Evolutionary conservation across 345 rosid species (phyloP), one percentile per base, ranked within the genome.

Genomic region (Eutrema yunnanense): DNA sequence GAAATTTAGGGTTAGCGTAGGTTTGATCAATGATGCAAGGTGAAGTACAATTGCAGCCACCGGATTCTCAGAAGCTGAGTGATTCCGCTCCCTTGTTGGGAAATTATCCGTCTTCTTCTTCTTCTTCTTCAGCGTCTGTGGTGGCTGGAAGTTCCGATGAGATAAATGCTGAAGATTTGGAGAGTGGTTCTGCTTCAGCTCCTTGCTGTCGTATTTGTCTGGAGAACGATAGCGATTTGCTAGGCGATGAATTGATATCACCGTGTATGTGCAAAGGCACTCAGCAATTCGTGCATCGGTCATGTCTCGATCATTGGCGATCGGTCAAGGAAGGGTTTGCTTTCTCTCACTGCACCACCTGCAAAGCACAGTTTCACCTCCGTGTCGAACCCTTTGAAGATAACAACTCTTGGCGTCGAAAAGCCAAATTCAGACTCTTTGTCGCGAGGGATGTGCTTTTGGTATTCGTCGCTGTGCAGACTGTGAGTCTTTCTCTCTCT

Each of bases 191-290:
- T 9, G 76, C 65, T 41, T 84, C 92, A 30, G 56, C 84, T 77
- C 90, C 96, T 70, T 79, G 88, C 63, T 94, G 97, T 64, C 95
- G 98, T 47, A 91, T 94, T 72, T 94, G 98, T 78, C 89, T 94
- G 13, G 98, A 94, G 82, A 77, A 85, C 76, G 97, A 94, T 64
- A 78, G 90, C 46, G 90, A 94, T 69, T 74, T 81, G 67, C 12
- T 82, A 87, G 98, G 75, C 33, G 98, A 91, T 82, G 98, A 89
- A 62, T 78, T 94, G 84, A 94, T 94, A 80, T 87, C 97, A 29
- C 98, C 98, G 13, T 94, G 98, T 82, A 89, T 89, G 98, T 94
- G 97, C 81, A 94, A 94, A 84, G 97, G 95, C 69, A 91, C 97
- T 19, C 97, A 91, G 56, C 92, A 88, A 81, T 88, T 88, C 67